These are phyloP conservation scores for Saccharomycopsis microspora DNA, from an alignment of 805 yeast genomes.

Conservation along the genomic window DNA sequence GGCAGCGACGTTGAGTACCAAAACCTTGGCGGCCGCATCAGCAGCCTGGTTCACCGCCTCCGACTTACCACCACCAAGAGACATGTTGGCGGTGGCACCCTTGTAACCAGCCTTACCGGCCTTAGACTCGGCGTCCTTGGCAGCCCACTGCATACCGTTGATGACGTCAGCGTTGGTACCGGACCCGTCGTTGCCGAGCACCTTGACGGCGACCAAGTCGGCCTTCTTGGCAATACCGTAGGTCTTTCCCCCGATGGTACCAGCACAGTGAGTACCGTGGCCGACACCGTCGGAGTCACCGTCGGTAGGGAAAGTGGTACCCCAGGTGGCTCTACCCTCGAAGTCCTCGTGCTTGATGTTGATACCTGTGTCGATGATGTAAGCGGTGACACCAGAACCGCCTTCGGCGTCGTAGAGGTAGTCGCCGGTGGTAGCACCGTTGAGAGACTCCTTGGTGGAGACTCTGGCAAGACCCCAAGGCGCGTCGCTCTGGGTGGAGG, in stretches of 20 bases:
- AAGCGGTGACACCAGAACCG: constrained; percentile 48
- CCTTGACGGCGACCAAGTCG: constrained; percentile 47
- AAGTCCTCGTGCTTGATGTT: constrained; percentile 43
- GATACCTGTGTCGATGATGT: constrained; percentile 45
- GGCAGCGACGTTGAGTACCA: constrained; percentile 51
- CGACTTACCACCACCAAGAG: constrained; percentile 48
- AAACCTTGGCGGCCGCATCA: constrained; percentile 45
- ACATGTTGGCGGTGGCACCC: constrained; percentile 55
- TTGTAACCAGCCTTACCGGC: constrained; percentile 40
- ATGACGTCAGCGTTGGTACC: constrained; percentile 52
- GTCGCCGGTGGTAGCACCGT: constrained; percentile 37
- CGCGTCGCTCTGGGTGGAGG: constrained; percentile 43
- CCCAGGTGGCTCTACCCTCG: constrained; percentile 52
- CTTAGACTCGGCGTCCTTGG: constrained; percentile 37
- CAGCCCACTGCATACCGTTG: constrained; percentile 78
- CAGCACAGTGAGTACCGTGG: constrained; percentile 60
- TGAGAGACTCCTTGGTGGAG: constrained; percentile 49
- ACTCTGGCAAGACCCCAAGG: constrained; percentile 71
- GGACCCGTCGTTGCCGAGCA: constrained; percentile 44
- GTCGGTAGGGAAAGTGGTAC: constrained; percentile 32
- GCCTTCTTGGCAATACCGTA: constrained; percentile 55
- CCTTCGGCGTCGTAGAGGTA: constrained; percentile 49
- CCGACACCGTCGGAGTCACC: constrained; percentile 45
- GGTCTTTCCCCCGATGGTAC: constrained; percentile 45
- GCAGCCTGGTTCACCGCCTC: constrained; percentile 46